Evolutionary conservation across 495 filamentous ascomycete species (phyloP).

Genomic region (Astrocystis sublimbata): DNA sequence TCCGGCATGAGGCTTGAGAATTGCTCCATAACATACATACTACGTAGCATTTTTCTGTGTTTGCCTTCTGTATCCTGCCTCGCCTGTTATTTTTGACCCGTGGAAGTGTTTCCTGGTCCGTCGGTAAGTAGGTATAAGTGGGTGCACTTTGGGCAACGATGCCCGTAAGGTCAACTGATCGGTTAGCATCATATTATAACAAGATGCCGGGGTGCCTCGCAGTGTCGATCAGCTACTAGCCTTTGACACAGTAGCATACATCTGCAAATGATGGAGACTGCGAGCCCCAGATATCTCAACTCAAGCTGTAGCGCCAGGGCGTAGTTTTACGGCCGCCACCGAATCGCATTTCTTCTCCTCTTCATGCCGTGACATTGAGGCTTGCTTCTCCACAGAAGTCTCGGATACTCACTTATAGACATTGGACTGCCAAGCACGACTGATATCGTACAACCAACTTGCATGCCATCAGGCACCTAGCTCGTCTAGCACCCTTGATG

Average conservation of each 20-base stretch:
- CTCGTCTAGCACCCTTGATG: too few relatives aligned
- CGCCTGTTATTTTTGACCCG: too few relatives aligned
- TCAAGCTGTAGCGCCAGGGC: slow-evolving; percentile 8
- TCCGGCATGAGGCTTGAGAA: background rate
- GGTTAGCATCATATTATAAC: background rate
- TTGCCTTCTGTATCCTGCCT: background rate
- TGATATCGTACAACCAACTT: background rate
- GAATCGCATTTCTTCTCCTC: background rate
- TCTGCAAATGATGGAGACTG: slow-evolving; percentile 3
- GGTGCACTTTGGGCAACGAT: too few relatives aligned
- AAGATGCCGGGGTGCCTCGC: background rate
- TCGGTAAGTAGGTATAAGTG: background rate
- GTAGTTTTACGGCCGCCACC: slow-evolving; percentile 8
- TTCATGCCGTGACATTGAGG: slow-evolving; percentile 12
- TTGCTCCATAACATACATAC: background rate
- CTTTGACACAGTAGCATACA: too few relatives aligned
- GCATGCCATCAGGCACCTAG: background rate
- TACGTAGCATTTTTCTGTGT: background rate
- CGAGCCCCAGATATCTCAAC: background rate
- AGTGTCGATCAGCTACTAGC: slow-evolving; percentile 4
- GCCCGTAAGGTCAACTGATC: slow-evolving; percentile 5
- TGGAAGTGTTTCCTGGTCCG: background rate
- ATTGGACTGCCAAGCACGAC: slow-evolving; percentile 10
- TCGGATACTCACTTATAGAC: slow-evolving; percentile 14
- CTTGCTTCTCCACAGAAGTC: slow-evolving; percentile 11